Percentiles rank a stretch among this genome's conserved stretches.
Evolutionary conservation across 2,329 filamentous ascomycete species (phyloP).

Genomic region (Fusarium zealandicum): DNA sequence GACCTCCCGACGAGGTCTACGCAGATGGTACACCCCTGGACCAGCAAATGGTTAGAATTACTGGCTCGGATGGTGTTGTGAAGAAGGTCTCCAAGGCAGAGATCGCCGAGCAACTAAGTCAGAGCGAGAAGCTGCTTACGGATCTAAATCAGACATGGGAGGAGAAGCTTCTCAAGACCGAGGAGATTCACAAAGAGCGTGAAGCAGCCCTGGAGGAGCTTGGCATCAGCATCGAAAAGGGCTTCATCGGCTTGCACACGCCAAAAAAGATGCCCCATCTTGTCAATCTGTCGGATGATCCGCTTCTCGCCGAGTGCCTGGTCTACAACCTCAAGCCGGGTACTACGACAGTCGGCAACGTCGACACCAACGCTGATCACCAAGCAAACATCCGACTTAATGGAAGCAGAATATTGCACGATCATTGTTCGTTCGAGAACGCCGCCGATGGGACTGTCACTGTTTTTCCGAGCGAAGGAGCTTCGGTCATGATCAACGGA

Average conservation of each 20-base stretch:
- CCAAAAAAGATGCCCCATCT: conserved; percentile 99
- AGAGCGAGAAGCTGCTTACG: conserved; percentile 94
- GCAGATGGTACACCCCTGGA: conserved; percentile 91
- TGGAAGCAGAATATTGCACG: conserved; percentile 87
- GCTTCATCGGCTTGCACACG: conserved; percentile 91
- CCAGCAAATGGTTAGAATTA: conserved; percentile 95
- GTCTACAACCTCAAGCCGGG: conserved; percentile 98
- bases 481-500: conserved; percentile 97
- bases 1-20: conserved; percentile 80
- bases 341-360: conserved; percentile 91
- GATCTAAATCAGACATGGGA: conserved; percentile 99
- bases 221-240: conserved; percentile 98
- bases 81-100: conserved; percentile 99
- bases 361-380: conserved; percentile 77
- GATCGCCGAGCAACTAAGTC: conserved; percentile 93
- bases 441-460: conserved; percentile 87
- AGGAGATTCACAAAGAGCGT: conserved; percentile 96
- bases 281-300: conserved; percentile 96
- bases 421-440: conserved; percentile 96
- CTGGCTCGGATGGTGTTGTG: conserved; percentile 79
- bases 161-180: conserved; percentile 91
- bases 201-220: conserved; percentile 95
- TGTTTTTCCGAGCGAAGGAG: conserved; percentile 86
- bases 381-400: conserved; percentile 92
- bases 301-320: conserved; percentile 90